These are phyloP conservation scores for Paramyrothecium roridum DNA, from an alignment of 2,329 filamentous ascomycete species.

Conservation along the genomic window DNA sequence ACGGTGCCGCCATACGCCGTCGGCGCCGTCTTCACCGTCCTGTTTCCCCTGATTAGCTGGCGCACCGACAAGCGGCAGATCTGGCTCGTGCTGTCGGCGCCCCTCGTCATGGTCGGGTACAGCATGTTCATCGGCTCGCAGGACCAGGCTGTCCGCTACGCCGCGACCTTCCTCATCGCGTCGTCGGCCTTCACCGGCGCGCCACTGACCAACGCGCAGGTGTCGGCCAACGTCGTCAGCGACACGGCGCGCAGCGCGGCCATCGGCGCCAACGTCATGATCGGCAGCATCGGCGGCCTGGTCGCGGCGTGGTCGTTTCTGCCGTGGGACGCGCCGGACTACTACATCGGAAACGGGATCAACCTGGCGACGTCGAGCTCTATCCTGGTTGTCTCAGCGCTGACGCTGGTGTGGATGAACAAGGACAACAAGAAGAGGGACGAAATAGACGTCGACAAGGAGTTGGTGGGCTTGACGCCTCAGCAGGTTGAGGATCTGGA, in stretches of 20 bases:
- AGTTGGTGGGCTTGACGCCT: constrained; percentile 49
- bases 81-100: constrained; percentile 58
- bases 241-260: constrained; percentile 67
- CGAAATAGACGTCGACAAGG: constrained; percentile 27
- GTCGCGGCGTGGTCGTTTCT: constrained; percentile 64
- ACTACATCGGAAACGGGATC: constrained; percentile 66
- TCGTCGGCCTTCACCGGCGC: constrained; percentile 62
- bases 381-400: constrained; percentile 46
- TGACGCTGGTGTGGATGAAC: constrained; percentile 57
- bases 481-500: constrained; percentile 58
- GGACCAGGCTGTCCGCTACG: constrained; percentile 56
- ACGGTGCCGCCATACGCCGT: constrained; percentile 70
- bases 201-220: constrained; percentile 64
- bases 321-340: constrained; percentile 60
- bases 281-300: constrained; percentile 69
- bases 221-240: constrained; percentile 67
- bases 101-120: constrained; percentile 66
- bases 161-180: constrained; percentile 67
- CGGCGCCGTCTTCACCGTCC: constrained; percentile 63
- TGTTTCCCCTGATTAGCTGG: constrained; percentile 61
- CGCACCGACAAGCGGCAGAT: constrained; percentile 56
- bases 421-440: constrained; percentile 50
- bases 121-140: constrained; percentile 64
- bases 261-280: constrained; percentile 66
- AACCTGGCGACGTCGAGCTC: constrained; percentile 57